A percentile compares a stretch with the other conserved stretches of the same genome.
phyloP scores from a whole-genome alignment of 768 basidiomycete genomes.

The Phanerochaete carnosa region DNA sequence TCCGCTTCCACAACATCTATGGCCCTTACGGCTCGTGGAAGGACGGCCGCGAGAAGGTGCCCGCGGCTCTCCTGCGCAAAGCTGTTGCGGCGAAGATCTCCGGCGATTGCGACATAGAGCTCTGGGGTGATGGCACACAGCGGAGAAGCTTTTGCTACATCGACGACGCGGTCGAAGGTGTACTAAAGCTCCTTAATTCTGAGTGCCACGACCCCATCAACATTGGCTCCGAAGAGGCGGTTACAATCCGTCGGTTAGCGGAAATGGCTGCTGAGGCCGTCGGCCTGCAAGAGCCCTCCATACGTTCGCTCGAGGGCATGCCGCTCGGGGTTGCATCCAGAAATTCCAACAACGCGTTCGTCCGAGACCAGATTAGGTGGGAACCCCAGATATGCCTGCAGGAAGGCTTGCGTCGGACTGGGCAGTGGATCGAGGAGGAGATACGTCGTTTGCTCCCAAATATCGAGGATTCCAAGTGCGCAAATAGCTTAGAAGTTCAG shows the following conservation, averaged over 20 bases:
- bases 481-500: slow-evolving; percentile 10
- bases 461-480: not conserved
- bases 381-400: slow-evolving; percentile 36
- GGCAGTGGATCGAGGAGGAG: slow-evolving; percentile 43
- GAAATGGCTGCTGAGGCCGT: slow-evolving; percentile 34
- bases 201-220: slow-evolving; percentile 38
- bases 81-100: slow-evolving; percentile 34
- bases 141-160: slow-evolving; percentile 55
- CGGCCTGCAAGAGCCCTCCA: slow-evolving; percentile 21
- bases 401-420: slow-evolving; percentile 46
- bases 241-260: slow-evolving; percentile 42
- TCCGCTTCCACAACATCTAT: slow-evolving; percentile 58
- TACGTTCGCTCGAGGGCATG: slow-evolving; percentile 21
- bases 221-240: slow-evolving; percentile 45
- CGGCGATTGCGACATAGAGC: slow-evolving; percentile 34
- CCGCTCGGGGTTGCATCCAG: slow-evolving; percentile 47
- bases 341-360: slow-evolving; percentile 48
- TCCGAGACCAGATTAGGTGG: slow-evolving; percentile 37
- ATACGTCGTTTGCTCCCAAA: slow-evolving; percentile 23
- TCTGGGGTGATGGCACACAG: slow-evolving; percentile 57
- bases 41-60: slow-evolving; percentile 55
- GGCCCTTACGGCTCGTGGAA: slow-evolving; percentile 53
- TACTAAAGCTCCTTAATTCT: slow-evolving; percentile 41
- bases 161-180: slow-evolving; percentile 49
- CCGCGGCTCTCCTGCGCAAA: slow-evolving; percentile 55